Evolutionary conservation across 108 stramenopile species (phyloP), one percentile per base, ranked within the genome.

Genomic region (Poteriospumella lacustris): DNA sequence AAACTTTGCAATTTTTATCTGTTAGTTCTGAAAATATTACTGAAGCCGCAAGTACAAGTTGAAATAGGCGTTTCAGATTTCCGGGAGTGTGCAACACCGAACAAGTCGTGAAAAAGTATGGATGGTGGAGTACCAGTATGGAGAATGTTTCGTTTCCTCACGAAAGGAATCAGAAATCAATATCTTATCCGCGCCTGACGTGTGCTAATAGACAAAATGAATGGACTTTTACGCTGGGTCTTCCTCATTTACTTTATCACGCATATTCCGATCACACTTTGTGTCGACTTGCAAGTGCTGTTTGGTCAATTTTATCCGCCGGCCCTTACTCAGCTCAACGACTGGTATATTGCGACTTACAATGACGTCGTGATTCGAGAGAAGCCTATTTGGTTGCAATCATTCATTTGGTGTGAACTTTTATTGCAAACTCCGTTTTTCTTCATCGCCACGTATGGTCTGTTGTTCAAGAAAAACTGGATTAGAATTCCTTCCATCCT

Each of bases 351-450:
- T 38, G 28, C 24, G 19, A 75, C 88, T 5, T 91, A 85, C 1
- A 42, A 36, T 28, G 75, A 19, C 68, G 56, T 76, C 15, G 24
- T 80, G 41, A 76, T 62, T 19, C 9, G 12, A 64, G 9, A 5
- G 5, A 19, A 64, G 36, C 60, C 60, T 12, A 3, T 64, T 64
- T 64, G 91, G 91, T 91, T 93, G 68, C 76, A 80, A 9, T 80
- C 89, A 1, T 19, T 93, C 24, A 79, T 93, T 1, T 58, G 62
- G 26, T 69, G 86, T 42, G 92, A 93, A 69, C 59, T 91, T 3
- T 40, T 90, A 24, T 87, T 92, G 29, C 92, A 93, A 72, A 52
- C 92, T 1, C 91, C 93, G 15, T 93, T 91, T 85, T 93, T 93
- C 76, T 75, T 91, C 24, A 64, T 89, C 56, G 91, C 91, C 0